Conservation (phyloP, 495 filamentous ascomycete species). For the Aspergillus asperescens region DNA sequence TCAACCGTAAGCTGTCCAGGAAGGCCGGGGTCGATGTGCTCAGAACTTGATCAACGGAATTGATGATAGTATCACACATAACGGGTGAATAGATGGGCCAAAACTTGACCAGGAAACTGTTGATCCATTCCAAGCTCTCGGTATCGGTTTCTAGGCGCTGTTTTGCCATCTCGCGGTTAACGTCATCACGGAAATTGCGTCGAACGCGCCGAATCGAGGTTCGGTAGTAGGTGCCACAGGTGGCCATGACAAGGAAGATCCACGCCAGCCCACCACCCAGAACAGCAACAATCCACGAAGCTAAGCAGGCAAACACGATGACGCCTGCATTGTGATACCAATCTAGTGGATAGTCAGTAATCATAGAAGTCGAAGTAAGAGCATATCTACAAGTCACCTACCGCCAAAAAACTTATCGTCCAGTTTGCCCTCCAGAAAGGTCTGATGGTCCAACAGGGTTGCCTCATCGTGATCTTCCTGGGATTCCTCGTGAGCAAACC, state of each 20-base stretch:
- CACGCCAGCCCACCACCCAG: slow-evolving; percentile 88
- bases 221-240: slow-evolving; percentile 91
- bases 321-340: slow-evolving; percentile 97
- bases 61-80: slow-evolving; percentile 84
- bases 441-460: slow-evolving; percentile 79
- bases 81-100: slow-evolving; percentile 98
- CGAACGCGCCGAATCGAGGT: slow-evolving; percentile 91
- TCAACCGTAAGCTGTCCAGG: slow-evolving; percentile 86
- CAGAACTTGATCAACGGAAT: slow-evolving; percentile 89
- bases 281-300: slow-evolving; percentile 83
- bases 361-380: background rate
- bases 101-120: slow-evolving; percentile 96
- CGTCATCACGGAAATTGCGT: slow-evolving; percentile 92
- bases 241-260: slow-evolving; percentile 88
- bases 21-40: slow-evolving; percentile 88
- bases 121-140: slow-evolving; percentile 97
- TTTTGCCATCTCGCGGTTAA: slow-evolving; percentile 88
- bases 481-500: slow-evolving; percentile 59
- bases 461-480: slow-evolving; percentile 52
- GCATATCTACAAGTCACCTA: slow-evolving; percentile 31
- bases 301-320: slow-evolving; percentile 86
- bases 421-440: slow-evolving; percentile 75
- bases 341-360: slow-evolving; percentile 45
- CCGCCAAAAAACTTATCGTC: slow-evolving; percentile 90
- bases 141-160: slow-evolving; percentile 83